Conservation (phyloP, 202 grass and related monocot species). For the Carex sylvatica region DNA sequence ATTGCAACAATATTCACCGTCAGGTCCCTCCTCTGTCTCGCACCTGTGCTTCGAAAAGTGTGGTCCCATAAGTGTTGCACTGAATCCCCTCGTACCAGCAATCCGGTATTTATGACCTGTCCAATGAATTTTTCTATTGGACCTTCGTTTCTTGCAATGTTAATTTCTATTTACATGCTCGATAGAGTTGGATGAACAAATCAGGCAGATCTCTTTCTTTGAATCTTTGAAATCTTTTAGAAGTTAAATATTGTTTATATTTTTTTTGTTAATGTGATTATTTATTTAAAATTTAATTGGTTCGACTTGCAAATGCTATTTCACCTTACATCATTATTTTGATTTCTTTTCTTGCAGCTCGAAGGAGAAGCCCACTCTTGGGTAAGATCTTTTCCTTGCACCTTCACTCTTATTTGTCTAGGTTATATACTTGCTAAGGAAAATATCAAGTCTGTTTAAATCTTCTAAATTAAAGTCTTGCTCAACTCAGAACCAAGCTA, state of each 20-base stretch:
- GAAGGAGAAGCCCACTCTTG: conserved; percentile 95
- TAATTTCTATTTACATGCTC: neutral
- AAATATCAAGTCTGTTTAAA: neutral
- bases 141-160: neutral
- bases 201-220: neutral
- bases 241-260: neutral
- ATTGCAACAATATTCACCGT: no score
- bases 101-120: neutral
- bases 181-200: conserved; percentile 14
- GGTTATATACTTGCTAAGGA: neutral
- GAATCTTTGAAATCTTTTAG: neutral
- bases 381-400: conserved; percentile 38
- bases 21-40: no score
- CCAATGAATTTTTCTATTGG: neutral
- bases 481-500: neutral
- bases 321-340: conserved; percentile 16
- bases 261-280: neutral
- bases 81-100: no score
- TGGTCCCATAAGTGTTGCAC: no score
- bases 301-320: neutral
- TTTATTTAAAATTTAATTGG: neutral
- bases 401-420: neutral
- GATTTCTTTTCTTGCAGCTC: conserved; percentile 48
- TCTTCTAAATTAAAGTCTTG: neutral
- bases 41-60: no score